Evolutionary conservation across 2,329 filamentous ascomycete genomes (phyloP).

Genomic region (Orbilia blumenaviensis): DNA sequence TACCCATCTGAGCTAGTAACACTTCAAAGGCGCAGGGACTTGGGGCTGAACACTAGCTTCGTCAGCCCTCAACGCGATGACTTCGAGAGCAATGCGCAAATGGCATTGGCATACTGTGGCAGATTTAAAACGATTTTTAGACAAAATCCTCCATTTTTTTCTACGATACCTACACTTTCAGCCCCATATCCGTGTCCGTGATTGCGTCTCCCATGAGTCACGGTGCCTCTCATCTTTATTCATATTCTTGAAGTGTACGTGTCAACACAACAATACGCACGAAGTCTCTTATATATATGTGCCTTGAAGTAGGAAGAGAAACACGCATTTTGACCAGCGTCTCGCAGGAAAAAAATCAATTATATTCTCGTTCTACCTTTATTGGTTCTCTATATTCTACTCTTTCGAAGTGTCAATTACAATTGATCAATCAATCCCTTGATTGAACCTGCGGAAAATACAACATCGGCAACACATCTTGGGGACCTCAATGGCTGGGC

Average conservation of each 20-base stretch:
- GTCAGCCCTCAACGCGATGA: slow-evolving; percentile 3
- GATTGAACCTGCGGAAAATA: neutral
- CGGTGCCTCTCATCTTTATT: neutral
- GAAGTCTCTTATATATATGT: neutral
- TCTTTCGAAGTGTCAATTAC: neutral
- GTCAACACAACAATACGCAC: neutral
- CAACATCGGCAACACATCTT: neutral
- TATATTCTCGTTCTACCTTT: too few species aligned
- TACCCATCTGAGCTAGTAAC: neutral
- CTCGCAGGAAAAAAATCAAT: neutral
- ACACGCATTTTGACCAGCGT: too few species aligned
- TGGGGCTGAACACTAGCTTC: slow-evolving; percentile 9
- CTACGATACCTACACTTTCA: neutral
- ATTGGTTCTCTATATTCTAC: neutral
- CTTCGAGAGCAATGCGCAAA: slow-evolving; percentile 5
- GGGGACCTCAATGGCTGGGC: slow-evolving; percentile 21
- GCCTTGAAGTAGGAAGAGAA: too few species aligned
- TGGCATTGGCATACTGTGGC: slow-evolving; percentile 44
- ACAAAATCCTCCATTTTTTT: neutral
- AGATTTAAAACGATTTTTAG: neutral
- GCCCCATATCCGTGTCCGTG: neutral
- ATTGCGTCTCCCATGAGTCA: slow-evolving; percentile 42
- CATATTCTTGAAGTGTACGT: slow-evolving; percentile 18
- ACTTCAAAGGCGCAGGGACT: neutral
- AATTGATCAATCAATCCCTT: neutral